Conservation (phyloP, 305 asterid species). For the Fraxinus sp. region DNA sequence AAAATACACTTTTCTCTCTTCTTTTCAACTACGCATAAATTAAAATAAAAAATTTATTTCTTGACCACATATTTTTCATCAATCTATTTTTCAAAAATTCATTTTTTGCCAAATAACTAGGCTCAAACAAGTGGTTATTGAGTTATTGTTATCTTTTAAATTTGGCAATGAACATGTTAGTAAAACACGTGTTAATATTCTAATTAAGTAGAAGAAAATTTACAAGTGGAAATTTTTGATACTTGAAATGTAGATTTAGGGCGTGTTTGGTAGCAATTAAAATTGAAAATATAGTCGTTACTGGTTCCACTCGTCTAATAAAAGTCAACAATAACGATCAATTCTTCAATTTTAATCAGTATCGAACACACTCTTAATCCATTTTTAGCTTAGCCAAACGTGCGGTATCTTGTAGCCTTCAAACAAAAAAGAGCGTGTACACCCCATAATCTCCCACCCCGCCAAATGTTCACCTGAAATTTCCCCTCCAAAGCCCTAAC, state of each 20-base stretch:
- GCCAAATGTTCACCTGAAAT: slow-evolving; percentile 28
- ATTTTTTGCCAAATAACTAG: no score
- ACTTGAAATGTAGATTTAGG: background rate
- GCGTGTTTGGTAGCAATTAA: no score
- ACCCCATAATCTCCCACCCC: slow-evolving; percentile 18
- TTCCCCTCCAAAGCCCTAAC: slow-evolving; percentile 19
- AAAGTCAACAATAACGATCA: no score
- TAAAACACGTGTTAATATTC: background rate
- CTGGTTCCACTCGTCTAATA: no score
- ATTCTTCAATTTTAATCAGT: no score
- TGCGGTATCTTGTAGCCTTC: background rate
- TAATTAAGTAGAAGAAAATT: background rate
- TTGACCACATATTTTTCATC: no score
- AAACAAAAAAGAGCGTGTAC: background rate
- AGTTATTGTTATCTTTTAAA: background rate
- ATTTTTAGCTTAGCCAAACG: background rate
- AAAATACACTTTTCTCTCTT: no score
- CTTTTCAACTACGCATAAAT: no score
- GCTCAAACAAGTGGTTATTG: background rate
- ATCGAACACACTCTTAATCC: background rate
- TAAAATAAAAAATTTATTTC: no score
- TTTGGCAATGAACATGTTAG: background rate
- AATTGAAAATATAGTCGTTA: no score
- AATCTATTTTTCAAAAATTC: no score
- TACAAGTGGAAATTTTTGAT: background rate